Evolutionary conservation across 176 grass and related monocot genomes (phyloP).

Genomic region (Cenchrus fungigraminus): DNA sequence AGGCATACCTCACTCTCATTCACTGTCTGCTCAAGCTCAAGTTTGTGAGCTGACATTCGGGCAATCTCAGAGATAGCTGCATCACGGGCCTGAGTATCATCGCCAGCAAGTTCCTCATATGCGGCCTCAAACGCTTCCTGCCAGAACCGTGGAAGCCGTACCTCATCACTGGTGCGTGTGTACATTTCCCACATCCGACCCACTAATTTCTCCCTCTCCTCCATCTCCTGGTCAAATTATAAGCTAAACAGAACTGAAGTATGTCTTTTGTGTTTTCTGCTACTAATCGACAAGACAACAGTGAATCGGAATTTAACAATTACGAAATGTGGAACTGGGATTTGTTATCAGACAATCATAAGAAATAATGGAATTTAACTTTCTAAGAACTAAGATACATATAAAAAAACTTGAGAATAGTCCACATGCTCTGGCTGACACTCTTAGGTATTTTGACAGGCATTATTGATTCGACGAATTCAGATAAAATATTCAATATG

Average conservation of each 20-base stretch:
- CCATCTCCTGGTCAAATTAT: slow-evolving; percentile 65
- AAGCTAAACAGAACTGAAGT: neutral
- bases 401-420: neutral
- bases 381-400: neutral
- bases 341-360: neutral
- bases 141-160: slow-evolving; percentile 72
- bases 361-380: neutral
- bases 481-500: neutral
- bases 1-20: slow-evolving; percentile 38
- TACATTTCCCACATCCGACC: slow-evolving; percentile 94
- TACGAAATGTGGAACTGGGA: neutral
- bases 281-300: neutral
- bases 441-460: neutral
- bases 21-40: slow-evolving; percentile 64
- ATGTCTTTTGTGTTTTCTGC: neutral
- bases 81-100: slow-evolving; percentile 59
- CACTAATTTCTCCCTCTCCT: slow-evolving; percentile 89
- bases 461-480: neutral
- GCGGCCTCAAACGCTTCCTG: slow-evolving; percentile 91
- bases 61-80: slow-evolving; percentile 79
- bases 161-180: slow-evolving; percentile 61
- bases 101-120: slow-evolving; percentile 79
- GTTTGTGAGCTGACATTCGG: slow-evolving; percentile 69
- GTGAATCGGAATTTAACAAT: neutral
- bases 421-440: neutral